Evolutionary conservation across 2,329 filamentous ascomycete species (phyloP), one percentile per base, ranked within the genome.

Genomic region (Dactylonectria estremocensis): DNA sequence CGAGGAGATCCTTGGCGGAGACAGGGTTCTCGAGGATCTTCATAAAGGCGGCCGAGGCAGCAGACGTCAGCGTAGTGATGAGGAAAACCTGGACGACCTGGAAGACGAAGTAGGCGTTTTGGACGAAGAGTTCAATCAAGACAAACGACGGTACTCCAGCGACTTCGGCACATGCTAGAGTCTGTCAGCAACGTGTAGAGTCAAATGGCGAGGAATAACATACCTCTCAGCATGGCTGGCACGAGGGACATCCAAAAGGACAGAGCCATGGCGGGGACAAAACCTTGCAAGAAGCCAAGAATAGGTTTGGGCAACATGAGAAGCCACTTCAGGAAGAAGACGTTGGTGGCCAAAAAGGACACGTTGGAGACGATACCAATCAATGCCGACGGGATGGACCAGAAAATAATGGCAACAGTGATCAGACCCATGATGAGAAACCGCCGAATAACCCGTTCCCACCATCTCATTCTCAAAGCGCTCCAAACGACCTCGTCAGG

Each of bases 31-130:
- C 45, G 14, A 90, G 83, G 54, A 97, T 91, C 20, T 89, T 74
- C 24, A 87, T 82, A 2, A 90, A 86, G 0, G 93, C 90, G 7
- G 91, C 88, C 3, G 94, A 90, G 10, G 95, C 95, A 1, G 94
- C 91, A 16, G 94, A 95, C 2, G 93, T 89, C 33, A 98, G 72
- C 0, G 95, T 97, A 0, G 93, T 91, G 55, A 98, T 90, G 64
- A 98, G 83, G 83, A 98, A 98, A 50, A 97, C 93, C 78, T 98
- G 95, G 20, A 98, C 87, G 49, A 98, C 90, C 80, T 96, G 94
- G 83, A 97, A 97, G 52, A 88, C 90, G 77, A 97, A 99, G 85
- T 97, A 98, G 73, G 90, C 93, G 76, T 95, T 96, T 78, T 98
- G 94, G 0, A 94, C 95, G 66, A 94, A 95, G 9, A 98, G 85